Base-by-base conservation (phyloP, 495 filamentous ascomycete genomes). In the Aspergillus kassunensis region DNA sequence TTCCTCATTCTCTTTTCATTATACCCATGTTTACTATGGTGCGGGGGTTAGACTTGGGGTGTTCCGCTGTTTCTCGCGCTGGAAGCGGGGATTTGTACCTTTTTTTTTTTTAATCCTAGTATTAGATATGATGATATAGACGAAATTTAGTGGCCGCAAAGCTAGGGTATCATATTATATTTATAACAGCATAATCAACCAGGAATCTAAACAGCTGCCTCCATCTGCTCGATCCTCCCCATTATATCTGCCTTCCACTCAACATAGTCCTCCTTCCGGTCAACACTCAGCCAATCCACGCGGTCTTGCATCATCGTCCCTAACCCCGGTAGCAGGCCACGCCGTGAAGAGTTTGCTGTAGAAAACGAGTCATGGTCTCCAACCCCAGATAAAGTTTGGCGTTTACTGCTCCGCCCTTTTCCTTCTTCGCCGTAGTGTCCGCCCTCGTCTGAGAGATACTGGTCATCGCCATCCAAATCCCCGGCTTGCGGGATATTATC, bases 251-350 rank as follows among this genome's bases (percentile, higher is more conserved):
- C 75, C 68, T 89, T 88, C 93, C 93, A 97, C 16, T 71, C 68
- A 19, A 70, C 62, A 66, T 85, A 96, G 25, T 88, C 83, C 51
- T 77, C 77, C 55, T 77, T 72, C 48, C 84, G 84, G 43, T 80
- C 74, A 19, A 88, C 84, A 49, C 85, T 86, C 59, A 96, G 63
- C 65, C 83, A 95, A 67, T 96, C 89, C 49, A 90, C 84, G 36
- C 80, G 76, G 52, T 87, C 85, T 67, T 95, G 88, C 70, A 95
- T 85, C 88, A 93, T 93, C 2, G 85, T 90, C 12, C 87, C 87
- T 20, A 84, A 58, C 49, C 80, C 80, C 13, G 80, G 77, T 24
- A 81, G 62, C 3, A 83, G 66, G 53, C 76, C 61, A 57, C 68
- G 20, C 54, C 47, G 68, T 64, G 63, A 42, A 20, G 49, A 50